A percentile compares a stretch with the other conserved stretches of the same genome.
Evolutionary conservation across 2,329 filamentous ascomycete species (phyloP).

Genomic region (Cyclaneusma minus): DNA sequence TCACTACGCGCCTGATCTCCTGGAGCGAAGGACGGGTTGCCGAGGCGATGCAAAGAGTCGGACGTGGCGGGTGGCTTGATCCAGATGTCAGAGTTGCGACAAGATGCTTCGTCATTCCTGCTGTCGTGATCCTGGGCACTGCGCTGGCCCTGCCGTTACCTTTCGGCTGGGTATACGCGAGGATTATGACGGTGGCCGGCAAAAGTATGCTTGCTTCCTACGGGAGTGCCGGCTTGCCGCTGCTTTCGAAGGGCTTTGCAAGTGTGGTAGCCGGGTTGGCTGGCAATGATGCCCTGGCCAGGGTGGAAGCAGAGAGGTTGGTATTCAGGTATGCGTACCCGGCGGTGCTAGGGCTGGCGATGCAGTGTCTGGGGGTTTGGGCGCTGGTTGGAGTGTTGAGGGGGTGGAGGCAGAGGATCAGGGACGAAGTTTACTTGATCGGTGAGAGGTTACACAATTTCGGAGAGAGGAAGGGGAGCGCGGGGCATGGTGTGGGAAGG

Average conservation of each 20-base stretch:
- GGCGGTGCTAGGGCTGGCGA: conserved; percentile 29
- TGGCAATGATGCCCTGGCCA: too few species aligned
- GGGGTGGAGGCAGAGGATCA: conserved; percentile 65
- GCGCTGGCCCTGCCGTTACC: conserved; percentile 51
- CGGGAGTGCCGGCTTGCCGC: too few species aligned
- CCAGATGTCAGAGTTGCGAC: conserved; percentile 71
- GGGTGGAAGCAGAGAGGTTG: conserved; percentile 14
- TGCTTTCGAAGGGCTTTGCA: too few species aligned
- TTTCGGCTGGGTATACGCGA: conserved; percentile 38
- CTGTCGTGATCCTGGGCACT: conserved; percentile 39
- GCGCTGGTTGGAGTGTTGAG: conserved; percentile 46
- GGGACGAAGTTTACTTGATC: conserved; percentile 92
- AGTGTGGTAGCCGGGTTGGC: too few species aligned
- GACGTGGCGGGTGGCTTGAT: conserved; percentile 60
- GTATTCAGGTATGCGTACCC: conserved; percentile 63
- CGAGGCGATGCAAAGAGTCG: conserved; percentile 56
- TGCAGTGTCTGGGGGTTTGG: conserved; percentile 28
- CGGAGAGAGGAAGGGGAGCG: conserved; percentile 34
- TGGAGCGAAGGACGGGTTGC: conserved; percentile 58
- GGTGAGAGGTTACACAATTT: conserved; percentile 94
- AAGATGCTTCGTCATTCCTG: conserved; percentile 72
- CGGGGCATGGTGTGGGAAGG: not conserved
- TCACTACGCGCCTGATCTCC: conserved; percentile 54
- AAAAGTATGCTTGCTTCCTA: conserved; percentile 23
- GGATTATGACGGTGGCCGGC: conserved; percentile 29